Conservation (phyloP, 225 moss, liverwort and hornwort species). For the Antitrichia curtipendula region DNA sequence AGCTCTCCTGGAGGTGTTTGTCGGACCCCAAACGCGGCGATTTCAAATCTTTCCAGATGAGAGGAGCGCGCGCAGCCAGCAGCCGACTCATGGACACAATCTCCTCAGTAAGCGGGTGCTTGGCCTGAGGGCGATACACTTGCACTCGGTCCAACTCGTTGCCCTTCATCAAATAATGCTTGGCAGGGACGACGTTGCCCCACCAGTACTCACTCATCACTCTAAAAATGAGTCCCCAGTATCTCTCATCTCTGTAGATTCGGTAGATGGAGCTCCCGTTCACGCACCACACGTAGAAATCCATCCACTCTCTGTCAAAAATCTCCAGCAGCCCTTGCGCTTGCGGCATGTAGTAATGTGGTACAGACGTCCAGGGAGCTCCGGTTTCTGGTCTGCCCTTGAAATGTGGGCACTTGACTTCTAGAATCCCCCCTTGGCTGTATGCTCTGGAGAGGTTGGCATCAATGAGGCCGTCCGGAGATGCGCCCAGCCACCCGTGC, state of each 20-base stretch:
- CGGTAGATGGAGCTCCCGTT: slow-evolving; percentile 78
- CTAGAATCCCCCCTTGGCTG: slow-evolving; percentile 44
- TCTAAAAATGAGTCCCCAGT: slow-evolving; percentile 80
- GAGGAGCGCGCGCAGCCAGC: slow-evolving; percentile 39
- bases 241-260: slow-evolving; percentile 58
- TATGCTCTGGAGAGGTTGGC: slow-evolving; percentile 11
- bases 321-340: slow-evolving; percentile 90
- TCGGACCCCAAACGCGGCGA: background rate
- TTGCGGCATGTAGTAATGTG: slow-evolving; percentile 93
- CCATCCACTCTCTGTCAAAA: slow-evolving; percentile 75
- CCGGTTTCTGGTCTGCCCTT: slow-evolving; percentile 76
- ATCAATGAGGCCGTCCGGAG: slow-evolving; percentile 80
- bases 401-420: slow-evolving; percentile 94
- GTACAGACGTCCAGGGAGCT: slow-evolving; percentile 68
- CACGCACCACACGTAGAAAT: slow-evolving; percentile 85
- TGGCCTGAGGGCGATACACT: slow-evolving; percentile 14
- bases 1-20: slow-evolving; percentile 6
- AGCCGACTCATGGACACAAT: slow-evolving; percentile 37
- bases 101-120: slow-evolving; percentile 41
- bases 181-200: slow-evolving; percentile 76
- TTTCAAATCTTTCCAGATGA: slow-evolving; percentile 39
- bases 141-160: slow-evolving; percentile 29
- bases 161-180: slow-evolving; percentile 33
- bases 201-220: slow-evolving; percentile 97
- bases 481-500: slow-evolving; percentile 86